Evolutionary conservation across 2,329 filamentous ascomycete genomes (phyloP), one percentile per base, ranked within the genome.

Genomic region (Paecilomyces dactylethromorphus): DNA sequence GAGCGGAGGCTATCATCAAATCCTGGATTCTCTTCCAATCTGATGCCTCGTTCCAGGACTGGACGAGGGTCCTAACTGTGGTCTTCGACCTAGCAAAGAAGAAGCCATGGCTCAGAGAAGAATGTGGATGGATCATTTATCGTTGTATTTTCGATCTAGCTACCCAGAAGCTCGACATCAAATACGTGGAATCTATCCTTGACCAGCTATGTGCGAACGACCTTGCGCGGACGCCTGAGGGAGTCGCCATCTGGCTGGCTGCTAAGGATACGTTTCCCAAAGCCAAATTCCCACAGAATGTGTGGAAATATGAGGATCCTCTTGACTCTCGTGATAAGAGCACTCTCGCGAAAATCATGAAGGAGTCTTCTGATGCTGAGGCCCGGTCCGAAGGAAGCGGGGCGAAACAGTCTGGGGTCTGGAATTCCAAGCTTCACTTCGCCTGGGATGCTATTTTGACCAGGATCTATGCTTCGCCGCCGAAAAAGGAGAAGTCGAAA

Each of bases 21-120:
- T 91, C 92, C 12, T 84, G 84, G 3, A 83, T 92, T 49, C 77
- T 95, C 12, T 88, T 92, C 65, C 74, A 78, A 58, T 73, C 79
- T 3, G 79, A 84, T 33, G 74, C 80, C 18, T 78, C 82, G 3
- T 82, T 78, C 56, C 69, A 77, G 60, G 74, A 81, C 54, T 78
- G 76, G 75, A 79, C 81, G 53, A 79, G 81, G 57, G 80, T 96
- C n/a, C 77, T 97, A 54, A 83, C 88, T 57, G 78, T 90, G 56
- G 78, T 97, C 32, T 82, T 92, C 66, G 84, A 87, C 62, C 82
- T 97, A 60, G 86, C 89, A 49, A 84, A 85, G 66, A 90, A 90
- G 75, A 95, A 96, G 74, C 85, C 90, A 32, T 97, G 92, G 93
- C 81, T 97, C 64, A 85, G 91, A 61, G 87, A 93, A 67, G 90